Percentiles rank a stretch among this genome's conserved stretches.
Evolutionary conservation across 352 stramenopile genomes (phyloP).

Genomic region (Blastocystis sp.): DNA sequence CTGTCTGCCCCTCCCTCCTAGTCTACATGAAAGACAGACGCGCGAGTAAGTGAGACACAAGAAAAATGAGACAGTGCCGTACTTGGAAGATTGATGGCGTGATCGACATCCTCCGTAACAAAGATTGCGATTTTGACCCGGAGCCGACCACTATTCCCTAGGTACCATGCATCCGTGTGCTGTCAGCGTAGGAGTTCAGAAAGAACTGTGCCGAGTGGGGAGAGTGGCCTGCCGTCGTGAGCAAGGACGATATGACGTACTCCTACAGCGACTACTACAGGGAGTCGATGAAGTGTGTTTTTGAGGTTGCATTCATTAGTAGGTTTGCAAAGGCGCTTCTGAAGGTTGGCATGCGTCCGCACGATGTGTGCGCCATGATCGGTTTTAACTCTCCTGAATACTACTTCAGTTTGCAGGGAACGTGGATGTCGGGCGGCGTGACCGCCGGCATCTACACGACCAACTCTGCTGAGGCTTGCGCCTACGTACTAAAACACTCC

Average conservation of each 20-base stretch:
- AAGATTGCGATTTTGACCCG: slow-evolving; percentile 46
- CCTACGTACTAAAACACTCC: slow-evolving; percentile 80
- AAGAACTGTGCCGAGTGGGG: slow-evolving; percentile 56
- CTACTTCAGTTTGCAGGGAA: slow-evolving; percentile 80
- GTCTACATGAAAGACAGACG: not conserved
- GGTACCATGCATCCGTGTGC: not conserved
- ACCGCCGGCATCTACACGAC: slow-evolving; percentile 82
- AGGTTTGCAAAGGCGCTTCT: slow-evolving; percentile 77
- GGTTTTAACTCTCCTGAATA: slow-evolving; percentile 82
- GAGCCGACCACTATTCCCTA: slow-evolving; percentile 60
- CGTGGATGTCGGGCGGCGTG: slow-evolving; percentile 79
- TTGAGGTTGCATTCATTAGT: not conserved
- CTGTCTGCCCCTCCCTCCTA: not conserved
- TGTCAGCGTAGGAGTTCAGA: slow-evolving; percentile 17
- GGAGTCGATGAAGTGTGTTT: slow-evolving; percentile 75
- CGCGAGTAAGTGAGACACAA: not conserved
- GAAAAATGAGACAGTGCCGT: slow-evolving; percentile 59
- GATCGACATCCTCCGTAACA: slow-evolving; percentile 49
- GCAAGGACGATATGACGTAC: slow-evolving; percentile 65
- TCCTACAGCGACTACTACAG: slow-evolving; percentile 78
- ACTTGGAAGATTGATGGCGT: slow-evolving; percentile 57
- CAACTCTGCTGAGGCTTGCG: slow-evolving; percentile 78
- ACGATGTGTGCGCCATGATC: slow-evolving; percentile 81
- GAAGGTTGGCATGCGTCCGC: slow-evolving; percentile 75
- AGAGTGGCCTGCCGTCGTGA: slow-evolving; percentile 63